Evolutionary conservation across 2,329 filamentous ascomycete genomes (phyloP), one percentile per base, ranked within the genome.

Genomic region (Parascedosporium putredinis): DNA sequence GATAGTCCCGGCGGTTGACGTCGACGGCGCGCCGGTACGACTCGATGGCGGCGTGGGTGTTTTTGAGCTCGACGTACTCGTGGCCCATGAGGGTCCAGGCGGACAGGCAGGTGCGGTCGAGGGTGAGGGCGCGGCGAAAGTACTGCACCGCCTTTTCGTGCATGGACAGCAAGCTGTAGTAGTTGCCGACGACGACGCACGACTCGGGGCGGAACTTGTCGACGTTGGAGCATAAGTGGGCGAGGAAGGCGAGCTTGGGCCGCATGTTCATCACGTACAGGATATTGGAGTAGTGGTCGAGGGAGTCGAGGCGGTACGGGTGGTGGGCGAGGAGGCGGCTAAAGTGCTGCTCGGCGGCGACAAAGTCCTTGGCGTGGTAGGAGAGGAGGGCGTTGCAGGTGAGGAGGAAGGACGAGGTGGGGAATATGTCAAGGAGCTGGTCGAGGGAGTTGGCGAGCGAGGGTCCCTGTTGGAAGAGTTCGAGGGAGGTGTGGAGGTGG

Each of bases 61-160:
- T 98, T 62, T 97, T 98, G 67, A 98, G 82, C 66, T 98, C 93
- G 49, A 97, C 89, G 58, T 96, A 98, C 64, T 98, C 93, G 65
- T 98, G 93, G 1, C 93, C 93, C 91, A 98, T 97, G 1, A 98
- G 74, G 0, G 93, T 98, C 93, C 93, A 98, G 2, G 93, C 93
- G 0, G 89, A 94, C 14, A 96, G 76, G 62, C 93, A 98, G 23
- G 83, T 84, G 8, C 91, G 83, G 62, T 98, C 93, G 0, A 98
- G 74, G 0, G 88, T 94, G 18, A 98, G 69, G 0, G 93, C 93
- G 20, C 93, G 84, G 3, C 93, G 85, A 71, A 98, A 98, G 67
- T 97, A 97, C 69, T 96, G 89, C 49, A 98, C 90, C 0, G 93
- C 91, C 63, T 98, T 98, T 64, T 98, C 93, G 63, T 98, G 93